Base-by-base conservation (phyloP, 2,329 filamentous ascomycete genomes). In the Zelopaecilomyces penicillatus region DNA sequence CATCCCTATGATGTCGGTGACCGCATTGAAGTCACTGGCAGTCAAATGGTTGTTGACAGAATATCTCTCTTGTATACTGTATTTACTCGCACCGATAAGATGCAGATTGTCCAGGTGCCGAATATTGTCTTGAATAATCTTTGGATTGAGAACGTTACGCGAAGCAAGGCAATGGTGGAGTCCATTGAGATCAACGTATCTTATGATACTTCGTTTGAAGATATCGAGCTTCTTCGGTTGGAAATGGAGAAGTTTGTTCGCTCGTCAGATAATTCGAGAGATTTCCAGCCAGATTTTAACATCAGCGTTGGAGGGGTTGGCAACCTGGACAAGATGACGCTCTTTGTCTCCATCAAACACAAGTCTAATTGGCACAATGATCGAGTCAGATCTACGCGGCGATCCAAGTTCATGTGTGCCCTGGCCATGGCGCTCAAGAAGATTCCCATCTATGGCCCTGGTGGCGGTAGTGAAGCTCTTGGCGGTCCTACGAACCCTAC, bases 331-430 rank as follows among this genome's bases (percentile, higher is more conserved):
- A 95, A 95, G 69, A 73, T 97, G 41, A 77, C 85, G 55, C 78
- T 98, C 44, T 81, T 82, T 56, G 74, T 96, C 34, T 83, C 86
- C 56, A 89, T 96, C 59, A 82, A 85, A 58, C 89, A 97, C 74
- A 97, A 97, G 69, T 87, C 83, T 46, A 93, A 91, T 67, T 91
- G 87, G 86, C 80, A 87, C 54, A 89, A 96, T 65, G 91, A 95
- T 54, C 75, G 78, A 1, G 76, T 96, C 35, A 85, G 90, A 35
- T 83, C 83, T 12, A 77, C 84, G 5, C 82, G 90, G 42, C 82
- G 91, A 49, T 94, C 86, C 62, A 97, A 95, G 66, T 97, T 98
- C 69, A 95, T 97, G 82, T 95, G 90, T 60, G 93, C 93, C 1
- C 72, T 98, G 47, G 83, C 93, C 4, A 66, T 89, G 6, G 89